Evolutionary conservation across 768 basidiomycete genomes (phyloP).

Genomic region (Pholiota conissans): DNA sequence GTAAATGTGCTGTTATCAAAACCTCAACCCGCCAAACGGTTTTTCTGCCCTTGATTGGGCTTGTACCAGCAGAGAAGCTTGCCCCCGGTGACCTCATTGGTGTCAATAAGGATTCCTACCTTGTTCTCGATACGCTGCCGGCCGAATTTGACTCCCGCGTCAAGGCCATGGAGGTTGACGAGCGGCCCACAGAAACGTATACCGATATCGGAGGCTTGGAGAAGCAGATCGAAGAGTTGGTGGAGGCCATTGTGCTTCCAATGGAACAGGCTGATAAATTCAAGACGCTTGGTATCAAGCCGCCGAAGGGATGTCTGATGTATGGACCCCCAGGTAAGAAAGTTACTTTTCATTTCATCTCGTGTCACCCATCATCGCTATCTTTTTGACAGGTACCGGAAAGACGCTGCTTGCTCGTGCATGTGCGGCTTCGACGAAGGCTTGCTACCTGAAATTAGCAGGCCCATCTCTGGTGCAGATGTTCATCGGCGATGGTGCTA

Average conservation of each 20-base stretch:
- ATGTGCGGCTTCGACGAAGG: conserved; percentile 96
- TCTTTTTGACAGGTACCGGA: conserved; percentile 64
- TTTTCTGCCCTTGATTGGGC: conserved; percentile 96
- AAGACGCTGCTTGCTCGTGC: conserved; percentile 98
- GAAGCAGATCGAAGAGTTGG: conserved; percentile 98
- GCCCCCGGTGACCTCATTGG: conserved; percentile 94
- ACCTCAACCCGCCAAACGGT: conserved; percentile 98
- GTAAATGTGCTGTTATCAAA: conserved; percentile 98
- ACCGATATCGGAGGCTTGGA: conserved; percentile 98
- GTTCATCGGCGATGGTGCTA: conserved; percentile 99
- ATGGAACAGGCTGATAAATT: conserved; percentile 99
- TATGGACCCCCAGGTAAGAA: conserved; percentile 91
- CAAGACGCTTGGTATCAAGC: conserved; percentile 96
- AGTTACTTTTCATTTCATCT: conserved; percentile 9
- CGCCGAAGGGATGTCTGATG: conserved; percentile 98
- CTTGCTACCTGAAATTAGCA: conserved; percentile 97
- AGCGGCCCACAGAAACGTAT: conserved; percentile 95
- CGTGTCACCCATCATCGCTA: conserved; percentile 4
- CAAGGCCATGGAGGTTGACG: conserved; percentile 99
- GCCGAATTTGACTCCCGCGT: conserved; percentile 98
- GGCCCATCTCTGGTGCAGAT: conserved; percentile 98
- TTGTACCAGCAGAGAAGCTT: conserved; percentile 90
- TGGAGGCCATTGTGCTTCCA: conserved; percentile 96
- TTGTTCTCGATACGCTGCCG: conserved; percentile 92
- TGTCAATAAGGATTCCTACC: conserved; percentile 99